Conservation (phyloP, 164 flowering plant species). For the Umbellularia californica region DNA sequence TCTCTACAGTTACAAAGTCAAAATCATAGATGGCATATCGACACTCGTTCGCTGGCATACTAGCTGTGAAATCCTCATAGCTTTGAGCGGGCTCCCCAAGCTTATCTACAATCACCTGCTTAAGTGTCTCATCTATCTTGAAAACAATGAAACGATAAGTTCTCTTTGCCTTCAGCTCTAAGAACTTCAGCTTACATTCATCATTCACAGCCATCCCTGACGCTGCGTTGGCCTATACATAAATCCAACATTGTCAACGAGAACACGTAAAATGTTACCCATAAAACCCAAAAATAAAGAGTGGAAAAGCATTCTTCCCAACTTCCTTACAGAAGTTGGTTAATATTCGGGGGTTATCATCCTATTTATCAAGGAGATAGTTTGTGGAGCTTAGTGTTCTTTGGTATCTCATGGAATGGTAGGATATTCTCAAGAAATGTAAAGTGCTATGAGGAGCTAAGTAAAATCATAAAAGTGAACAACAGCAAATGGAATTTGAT, state of each 20-base stretch:
- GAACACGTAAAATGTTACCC: not conserved
- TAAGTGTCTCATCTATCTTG: conserved; percentile 64
- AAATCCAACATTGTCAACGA: not conserved
- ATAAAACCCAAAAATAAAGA: not conserved
- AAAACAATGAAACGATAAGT: conserved; percentile 56
- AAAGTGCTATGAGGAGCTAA: too few species aligned
- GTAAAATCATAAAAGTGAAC: too few species aligned
- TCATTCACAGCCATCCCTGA: conserved; percentile 71
- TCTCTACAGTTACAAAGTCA: conserved; percentile 56
- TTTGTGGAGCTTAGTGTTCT: not conserved
- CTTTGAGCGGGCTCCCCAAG: conserved; percentile 50
- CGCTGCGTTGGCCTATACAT: conserved; percentile 58
- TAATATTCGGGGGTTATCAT: not conserved
- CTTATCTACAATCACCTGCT: conserved; percentile 70
- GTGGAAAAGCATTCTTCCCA: not conserved
- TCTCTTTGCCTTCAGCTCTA: conserved; percentile 69
- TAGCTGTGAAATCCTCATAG: conserved; percentile 57
- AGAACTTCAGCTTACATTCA: conserved; percentile 64
- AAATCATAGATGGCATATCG: conserved; percentile 64
- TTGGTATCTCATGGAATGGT: not conserved
- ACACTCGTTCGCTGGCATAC: conserved; percentile 60
- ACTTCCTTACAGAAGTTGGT: not conserved
- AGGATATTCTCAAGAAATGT: not conserved
- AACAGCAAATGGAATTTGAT: too few species aligned
- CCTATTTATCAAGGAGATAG: not conserved